Base-by-base conservation (phyloP, 2,329 filamentous ascomycete genomes). In the Trichoderma atroviride region DNA sequence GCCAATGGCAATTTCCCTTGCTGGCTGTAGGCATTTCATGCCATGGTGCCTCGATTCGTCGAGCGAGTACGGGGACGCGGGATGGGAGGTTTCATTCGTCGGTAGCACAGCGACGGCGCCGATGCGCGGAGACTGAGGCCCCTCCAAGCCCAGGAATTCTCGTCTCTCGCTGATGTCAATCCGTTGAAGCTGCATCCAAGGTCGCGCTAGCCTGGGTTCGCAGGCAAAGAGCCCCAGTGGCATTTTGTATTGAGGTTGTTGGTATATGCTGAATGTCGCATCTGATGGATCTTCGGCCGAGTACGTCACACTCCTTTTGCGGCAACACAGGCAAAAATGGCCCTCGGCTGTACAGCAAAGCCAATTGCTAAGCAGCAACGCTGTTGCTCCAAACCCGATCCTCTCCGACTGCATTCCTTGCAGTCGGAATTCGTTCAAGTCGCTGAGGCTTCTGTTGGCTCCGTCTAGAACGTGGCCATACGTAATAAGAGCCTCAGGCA, bases 401-500 rank as follows among this genome's bases (percentile, higher is more conserved):
- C 55, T 59, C 64, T 67, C 64, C 64, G 64, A 31, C 40, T 37
- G 33, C 31, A 7, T 31, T 27, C 9, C 31, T n/a, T 35, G 19
- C 19, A 47, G 53, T 58, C 19, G 53, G 37, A 9, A 27, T 47
- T 50, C 16, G 53, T 57, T 31, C n/a, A 66, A 33, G 40, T 50
- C 16, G 53, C 47, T 31, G 53, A 66, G 35, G 40, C 55, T 5
- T 59, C 24, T 66, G 53, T 16, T 58, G 37, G 64, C 35, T 22
- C 27, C 52, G 56, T 56, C 69, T 71, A 50, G 47, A 67, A 61
- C 40, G 61, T 55, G 19, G 61, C 67, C 66, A 35, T 69, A 71
- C 63, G 69, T 73, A 72, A 73, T 72, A 43, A 19, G 63, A 69
- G 68, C 70, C 37, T 70, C 60, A 68, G 56, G 50, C 69, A 62